phyloP scores from a whole-genome alignment of 805 yeast genomes.

The Lachancea fermentati region DNA sequence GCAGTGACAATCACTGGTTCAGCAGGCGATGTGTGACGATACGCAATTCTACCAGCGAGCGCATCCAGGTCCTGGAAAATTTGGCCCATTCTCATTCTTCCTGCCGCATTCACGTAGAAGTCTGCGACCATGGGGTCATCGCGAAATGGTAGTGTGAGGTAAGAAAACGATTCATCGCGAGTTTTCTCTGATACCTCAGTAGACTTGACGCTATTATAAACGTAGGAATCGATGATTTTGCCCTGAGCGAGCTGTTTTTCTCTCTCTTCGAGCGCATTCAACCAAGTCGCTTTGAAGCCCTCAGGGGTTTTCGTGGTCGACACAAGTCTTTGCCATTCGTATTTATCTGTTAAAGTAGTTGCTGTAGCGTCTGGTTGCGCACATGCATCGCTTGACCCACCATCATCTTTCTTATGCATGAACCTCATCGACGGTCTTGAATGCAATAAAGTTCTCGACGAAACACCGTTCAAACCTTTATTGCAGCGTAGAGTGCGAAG shows the following conservation, averaged over 20 bases:
- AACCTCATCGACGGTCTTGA: constrained; percentile 3
- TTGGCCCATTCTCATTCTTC: constrained; percentile 89
- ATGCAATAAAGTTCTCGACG: too few relatives aligned
- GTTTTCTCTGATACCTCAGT: constrained; percentile 68
- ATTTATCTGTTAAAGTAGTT: constrained; percentile 57
- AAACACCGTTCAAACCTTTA: too few relatives aligned
- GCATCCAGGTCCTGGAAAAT: constrained; percentile 92
- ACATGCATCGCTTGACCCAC: constrained; percentile 10
- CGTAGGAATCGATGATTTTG: constrained; percentile 61
- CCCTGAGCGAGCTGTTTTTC: constrained; percentile 67
- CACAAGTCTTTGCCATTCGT: constrained; percentile 44
- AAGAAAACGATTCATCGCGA: constrained; percentile 70
- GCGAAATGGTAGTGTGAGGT: constrained; percentile 70
- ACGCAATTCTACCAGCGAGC: constrained; percentile 88
- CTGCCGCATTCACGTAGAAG: constrained; percentile 82
- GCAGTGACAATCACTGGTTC: constrained; percentile 96
- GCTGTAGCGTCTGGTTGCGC: constrained; percentile 60
- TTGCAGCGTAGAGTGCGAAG: too few relatives aligned
- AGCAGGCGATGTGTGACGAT: constrained; percentile 90
- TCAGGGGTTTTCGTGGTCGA: constrained; percentile 20
- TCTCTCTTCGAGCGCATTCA: constrained; percentile 73
- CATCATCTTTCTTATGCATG: constrained; percentile 11
- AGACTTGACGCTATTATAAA: constrained; percentile 67
- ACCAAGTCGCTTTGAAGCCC: constrained; percentile 64
- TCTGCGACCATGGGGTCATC: constrained; percentile 80